phyloP scores from a whole-genome alignment of 441 rosid species.

The Populus hybrid region DNA sequence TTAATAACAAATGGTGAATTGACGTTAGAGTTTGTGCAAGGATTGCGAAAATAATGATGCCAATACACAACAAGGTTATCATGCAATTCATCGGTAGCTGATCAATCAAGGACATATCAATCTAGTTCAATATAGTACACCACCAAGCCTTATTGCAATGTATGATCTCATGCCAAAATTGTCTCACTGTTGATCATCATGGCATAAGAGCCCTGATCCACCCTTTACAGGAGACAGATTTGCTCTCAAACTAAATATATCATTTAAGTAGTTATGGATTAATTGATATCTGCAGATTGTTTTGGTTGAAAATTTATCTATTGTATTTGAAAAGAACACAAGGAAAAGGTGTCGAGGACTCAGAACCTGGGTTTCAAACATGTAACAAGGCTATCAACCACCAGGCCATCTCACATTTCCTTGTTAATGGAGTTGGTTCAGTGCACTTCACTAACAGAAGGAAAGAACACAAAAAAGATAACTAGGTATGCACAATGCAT shows the following conservation, averaged over 20 bases:
- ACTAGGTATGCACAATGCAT: neutral
- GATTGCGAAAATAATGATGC: neutral
- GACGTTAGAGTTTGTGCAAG: neutral
- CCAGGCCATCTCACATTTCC: neutral
- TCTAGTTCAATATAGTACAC: neutral
- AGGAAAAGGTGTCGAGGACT: neutral
- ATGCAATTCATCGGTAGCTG: neutral
- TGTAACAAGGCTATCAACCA: neutral
- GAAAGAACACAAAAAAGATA: neutral
- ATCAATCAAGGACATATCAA: neutral
- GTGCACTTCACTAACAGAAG: neutral
- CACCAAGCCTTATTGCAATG: neutral
- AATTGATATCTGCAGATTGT: neutral
- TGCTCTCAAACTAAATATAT: neutral
- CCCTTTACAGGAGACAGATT: neutral
- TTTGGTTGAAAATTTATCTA: neutral
- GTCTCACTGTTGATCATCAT: neutral
- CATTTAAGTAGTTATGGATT: neutral
- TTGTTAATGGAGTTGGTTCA: neutral
- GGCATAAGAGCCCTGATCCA: neutral
- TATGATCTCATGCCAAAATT: neutral
- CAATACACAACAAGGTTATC: neutral
- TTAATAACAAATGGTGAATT: neutral
- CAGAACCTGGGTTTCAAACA: neutral
- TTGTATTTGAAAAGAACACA: neutral